These are phyloP conservation scores for Pyracantha coccinea DNA, from an alignment of 331 rosid genomes.

Conservation along the genomic window DNA sequence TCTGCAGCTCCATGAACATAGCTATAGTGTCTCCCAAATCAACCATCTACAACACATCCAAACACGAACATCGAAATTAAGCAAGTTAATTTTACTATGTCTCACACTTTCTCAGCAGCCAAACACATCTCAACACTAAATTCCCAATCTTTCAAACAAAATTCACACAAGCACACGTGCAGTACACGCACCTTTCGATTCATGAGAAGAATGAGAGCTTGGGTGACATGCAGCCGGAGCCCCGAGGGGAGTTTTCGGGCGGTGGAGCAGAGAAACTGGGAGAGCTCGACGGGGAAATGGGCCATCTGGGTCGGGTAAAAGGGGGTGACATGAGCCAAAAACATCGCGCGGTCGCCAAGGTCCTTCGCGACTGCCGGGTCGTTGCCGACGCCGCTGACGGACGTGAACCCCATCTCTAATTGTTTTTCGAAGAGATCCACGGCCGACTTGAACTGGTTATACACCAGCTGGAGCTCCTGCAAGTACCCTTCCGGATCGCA, in stretches of 20 bases:
- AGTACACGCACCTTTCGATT: constrained; percentile 35
- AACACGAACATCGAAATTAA: neutral
- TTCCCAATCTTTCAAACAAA: neutral
- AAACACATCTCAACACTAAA: neutral
- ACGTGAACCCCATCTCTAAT: constrained; percentile 54
- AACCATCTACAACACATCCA: constrained; percentile 36
- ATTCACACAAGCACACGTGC: neutral
- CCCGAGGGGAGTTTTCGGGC: constrained; percentile 49
- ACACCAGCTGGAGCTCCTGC: constrained; percentile 52
- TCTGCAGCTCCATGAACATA: constrained; percentile 84
- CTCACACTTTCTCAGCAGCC: neutral
- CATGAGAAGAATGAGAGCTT: constrained; percentile 58
- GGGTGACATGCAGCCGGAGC: constrained; percentile 41
- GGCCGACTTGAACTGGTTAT: constrained; percentile 60
- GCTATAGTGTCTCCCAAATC: constrained; percentile 49
- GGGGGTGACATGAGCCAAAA: constrained; percentile 66
- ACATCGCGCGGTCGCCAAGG: constrained; percentile 61
- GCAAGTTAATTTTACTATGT: neutral
- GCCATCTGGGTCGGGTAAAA: constrained; percentile 50
- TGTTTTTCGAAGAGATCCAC: constrained; percentile 67
- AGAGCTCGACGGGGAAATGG: constrained; percentile 52
- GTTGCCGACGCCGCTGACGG: constrained; percentile 54
- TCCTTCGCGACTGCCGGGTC: constrained; percentile 69
- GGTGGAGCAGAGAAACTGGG: constrained; percentile 48
- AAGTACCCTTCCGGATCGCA: constrained; percentile 42